Evolutionary conservation across 176 grass and related monocot species (phyloP), one percentile per base, ranked within the genome.

Genomic region (Cymbopogon citratus): DNA sequence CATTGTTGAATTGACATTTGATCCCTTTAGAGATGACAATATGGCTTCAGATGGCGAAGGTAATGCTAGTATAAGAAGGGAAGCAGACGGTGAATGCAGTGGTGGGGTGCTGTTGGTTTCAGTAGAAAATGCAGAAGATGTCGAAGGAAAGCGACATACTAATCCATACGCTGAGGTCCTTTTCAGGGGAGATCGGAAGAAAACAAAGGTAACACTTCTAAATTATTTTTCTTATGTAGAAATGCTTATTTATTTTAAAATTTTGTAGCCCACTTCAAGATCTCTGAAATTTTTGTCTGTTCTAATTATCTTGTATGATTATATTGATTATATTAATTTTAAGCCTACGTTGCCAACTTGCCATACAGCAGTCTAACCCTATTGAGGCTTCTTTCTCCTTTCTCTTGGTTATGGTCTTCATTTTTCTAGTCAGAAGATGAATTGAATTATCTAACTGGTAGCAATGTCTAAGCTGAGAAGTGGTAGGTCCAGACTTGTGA

Each of bases 71-170:
- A 1, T 77, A 29, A 71, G 13, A 89, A 82, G 70, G 43, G 43
- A 73, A 49, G 70, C 13, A 16, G 43, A 49, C 1, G 2, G 43
- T 73, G 43, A 49, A 49, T 43, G 34, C 36, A 66, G 65, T 77
- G 90, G 90, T 28, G 95, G 95, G 40, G 39, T 98, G 66, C 74
- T 95, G 63, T 69, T 86, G 63, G 88, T 98, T 74, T 86, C 84
- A 18, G 45, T 98, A 38, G 95, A 98, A 69, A 81, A 85, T 40
- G 95, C 92, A 80, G 85, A 95, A 71, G 88, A 93, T 62, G 88
- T 98, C 0, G 95, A 98, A 91, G 95, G 95, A 73, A 98, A 93
- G 81, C 83, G 70, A 26, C 90, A 98, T 41, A 98, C 81, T 24
- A 94, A 98, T 80, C 92, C 95, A 3, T 98, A 93, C 80, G 95